Evolutionary conservation across 108 stramenopile genomes (phyloP).

Genomic region (Parmales sp.): DNA sequence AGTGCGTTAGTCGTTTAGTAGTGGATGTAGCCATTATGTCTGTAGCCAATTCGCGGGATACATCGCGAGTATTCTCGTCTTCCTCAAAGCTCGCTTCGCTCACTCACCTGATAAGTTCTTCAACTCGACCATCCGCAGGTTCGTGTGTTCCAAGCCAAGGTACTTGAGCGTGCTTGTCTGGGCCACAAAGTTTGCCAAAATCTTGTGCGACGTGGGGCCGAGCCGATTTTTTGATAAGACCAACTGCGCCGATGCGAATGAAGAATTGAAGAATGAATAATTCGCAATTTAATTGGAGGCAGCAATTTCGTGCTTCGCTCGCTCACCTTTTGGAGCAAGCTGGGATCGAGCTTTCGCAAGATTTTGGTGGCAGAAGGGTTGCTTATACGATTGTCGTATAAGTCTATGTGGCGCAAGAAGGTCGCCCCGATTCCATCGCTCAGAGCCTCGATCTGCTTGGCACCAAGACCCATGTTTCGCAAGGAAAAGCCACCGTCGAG

Average conservation of each 20-base stretch:
- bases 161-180: neutral
- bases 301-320: too few species aligned
- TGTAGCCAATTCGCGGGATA: too few species aligned
- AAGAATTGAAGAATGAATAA: too few species aligned
- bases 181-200: neutral
- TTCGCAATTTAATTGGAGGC: too few species aligned
- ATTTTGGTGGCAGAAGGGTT: neutral
- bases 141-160: neutral
- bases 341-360: conserved; percentile 10
- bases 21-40: too few species aligned
- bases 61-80: too few species aligned
- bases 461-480: neutral
- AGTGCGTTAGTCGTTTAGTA: too few species aligned
- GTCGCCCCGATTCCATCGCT: neutral
- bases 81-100: neutral
- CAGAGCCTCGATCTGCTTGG: neutral
- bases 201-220: neutral
- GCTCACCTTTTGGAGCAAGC: too few species aligned
- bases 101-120: neutral
- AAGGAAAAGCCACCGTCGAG: neutral
- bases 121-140: neutral
- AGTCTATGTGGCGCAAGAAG: neutral
- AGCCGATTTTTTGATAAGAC: neutral
- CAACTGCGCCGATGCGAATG: too few species aligned
- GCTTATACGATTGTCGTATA: neutral